phyloP scores from a whole-genome alignment of 768 basidiomycete species.

The Russula dissimulans region DNA sequence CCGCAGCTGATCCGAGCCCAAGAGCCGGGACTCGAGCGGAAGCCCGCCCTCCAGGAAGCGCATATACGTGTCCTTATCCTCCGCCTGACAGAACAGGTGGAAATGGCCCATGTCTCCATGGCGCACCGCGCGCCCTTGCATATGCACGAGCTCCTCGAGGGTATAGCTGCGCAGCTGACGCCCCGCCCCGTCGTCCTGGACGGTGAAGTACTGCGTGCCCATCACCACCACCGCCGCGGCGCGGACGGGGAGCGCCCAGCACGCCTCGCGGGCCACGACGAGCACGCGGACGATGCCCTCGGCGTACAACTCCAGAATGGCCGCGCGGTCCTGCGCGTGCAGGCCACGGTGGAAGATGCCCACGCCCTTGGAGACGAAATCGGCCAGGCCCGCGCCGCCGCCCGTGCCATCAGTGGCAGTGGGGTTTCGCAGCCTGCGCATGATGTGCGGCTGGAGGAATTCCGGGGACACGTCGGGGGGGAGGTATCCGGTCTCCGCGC shows the following conservation, averaged over 20 bases:
- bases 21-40: conserved; percentile 76
- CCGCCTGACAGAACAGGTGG: conserved; percentile 82
- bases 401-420: conserved; percentile 23
- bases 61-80: conserved; percentile 70
- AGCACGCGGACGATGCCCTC: conserved; percentile 75
- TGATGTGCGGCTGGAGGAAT: conserved; percentile 48
- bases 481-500: conserved; percentile 60
- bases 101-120: conserved; percentile 51
- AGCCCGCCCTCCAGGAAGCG: conserved; percentile 84
- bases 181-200: conserved; percentile 38
- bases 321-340: conserved; percentile 50
- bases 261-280: conserved; percentile 71
- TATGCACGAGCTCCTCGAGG: conserved; percentile 73
- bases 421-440: conserved; percentile 39
- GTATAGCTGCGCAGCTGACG: conserved; percentile 74
- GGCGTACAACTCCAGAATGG: conserved; percentile 74
- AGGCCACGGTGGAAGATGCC: conserved; percentile 81
- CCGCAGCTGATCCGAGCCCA: conserved; percentile 40
- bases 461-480: conserved; percentile 40
- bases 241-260: conserved; percentile 83
- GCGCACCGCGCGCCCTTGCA: conserved; percentile 82
- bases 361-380: conserved; percentile 77
- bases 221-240: conserved; percentile 79
- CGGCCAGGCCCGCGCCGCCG: conserved; percentile 42
- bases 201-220: conserved; percentile 78